A percentile compares a stretch with the other conserved stretches of the same genome.
Evolutionary conservation across 371 early-diverging fungal species (phyloP).

Genomic region (Rhizopus delemar): DNA sequence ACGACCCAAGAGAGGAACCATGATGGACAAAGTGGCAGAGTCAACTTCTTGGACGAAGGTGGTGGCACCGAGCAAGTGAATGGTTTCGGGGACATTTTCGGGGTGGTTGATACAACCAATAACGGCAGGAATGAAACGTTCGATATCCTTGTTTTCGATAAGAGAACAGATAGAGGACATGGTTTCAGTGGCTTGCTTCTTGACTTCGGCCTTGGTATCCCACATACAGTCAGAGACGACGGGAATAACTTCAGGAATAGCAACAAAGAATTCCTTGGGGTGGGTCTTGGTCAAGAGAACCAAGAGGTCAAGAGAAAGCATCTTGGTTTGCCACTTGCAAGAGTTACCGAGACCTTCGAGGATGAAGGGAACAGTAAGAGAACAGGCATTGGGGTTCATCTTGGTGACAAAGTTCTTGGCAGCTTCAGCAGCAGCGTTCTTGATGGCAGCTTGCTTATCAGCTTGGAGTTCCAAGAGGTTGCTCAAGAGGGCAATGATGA

Average conservation of each 20-base stretch:
- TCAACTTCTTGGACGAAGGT: conserved; percentile 81
- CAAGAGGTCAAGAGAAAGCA: conserved; percentile 60
- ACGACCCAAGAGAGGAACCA: conserved; percentile 76
- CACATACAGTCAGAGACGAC: conserved; percentile 72
- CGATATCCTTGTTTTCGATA: conserved; percentile 37
- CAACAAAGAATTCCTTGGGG: conserved; percentile 59
- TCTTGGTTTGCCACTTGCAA: conserved; percentile 80
- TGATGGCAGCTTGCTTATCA: conserved; percentile 66
- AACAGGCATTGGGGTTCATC: conserved; percentile 58
- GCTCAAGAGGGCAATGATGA: conserved; percentile 55
- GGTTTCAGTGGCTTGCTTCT: conserved; percentile 49
- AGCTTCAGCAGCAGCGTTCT: conserved; percentile 63
- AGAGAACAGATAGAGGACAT: conserved; percentile 50
- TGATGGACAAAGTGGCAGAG: conserved; percentile 77
- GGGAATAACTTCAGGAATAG: conserved; percentile 73
- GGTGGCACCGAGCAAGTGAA: conserved; percentile 66
- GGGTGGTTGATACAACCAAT: conserved; percentile 66
- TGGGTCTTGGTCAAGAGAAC: conserved; percentile 55
- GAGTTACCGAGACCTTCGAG: conserved; percentile 62
- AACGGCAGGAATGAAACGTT: conserved; percentile 63
- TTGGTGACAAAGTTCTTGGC: conserved; percentile 52
- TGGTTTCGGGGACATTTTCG: conserved; percentile 65
- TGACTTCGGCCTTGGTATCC: conserved; percentile 74
- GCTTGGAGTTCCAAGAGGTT: conserved; percentile 64
- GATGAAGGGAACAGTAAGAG: conserved; percentile 59